Base-by-base conservation (phyloP, 495 filamentous ascomycete species). In the Neurospora pannonica region DNA sequence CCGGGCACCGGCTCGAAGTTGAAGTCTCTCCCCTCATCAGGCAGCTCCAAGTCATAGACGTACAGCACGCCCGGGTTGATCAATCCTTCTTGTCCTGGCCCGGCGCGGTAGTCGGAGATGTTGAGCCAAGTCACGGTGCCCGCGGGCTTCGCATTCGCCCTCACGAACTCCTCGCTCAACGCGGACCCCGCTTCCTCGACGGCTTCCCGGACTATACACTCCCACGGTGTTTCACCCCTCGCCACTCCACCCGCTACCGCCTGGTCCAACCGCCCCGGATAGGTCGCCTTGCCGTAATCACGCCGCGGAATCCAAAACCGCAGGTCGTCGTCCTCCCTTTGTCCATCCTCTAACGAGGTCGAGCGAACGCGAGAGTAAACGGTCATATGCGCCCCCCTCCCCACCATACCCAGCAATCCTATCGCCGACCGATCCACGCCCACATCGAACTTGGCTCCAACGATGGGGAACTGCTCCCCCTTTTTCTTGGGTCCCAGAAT, bases 171-270 rank as follows among this genome's bases (percentile, higher is more conserved):
- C 4, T 76, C 75, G 0, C 78, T 77, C 6, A 90, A 71, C 0
- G 86, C 84, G 0, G 54, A 67, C 28, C 54, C 54, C 0, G 87
- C 86, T 73, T 91, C 89, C 77, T 91, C 89, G 37, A 79, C 79
- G 0, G 87, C 83, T 74, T 90, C 88, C n/a, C 81, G 79, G 19
- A 90, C 75, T n/a, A 90, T 79, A 71, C 84, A 86, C 2, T 86
- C 83, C 19, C 85, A 77, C 2, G 88, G 86, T 2, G 75, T 76
- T 37, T 83, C 78, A 1, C 82, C 83, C 1, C 83, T 76, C 15
- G 78, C 77, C 5, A 90, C 78, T 13, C 88, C 87, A 9, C 88
- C 88, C 6, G 86, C 89, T 0, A 90, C 89, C 0, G 88, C 85
- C 2, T 76, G 82, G 77, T 90, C 89, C 6, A 91, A 84, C 83